These are phyloP conservation scores for Magnolia kwangsiensis DNA, from an alignment of 164 flowering plant genomes.

Conservation along the genomic window DNA sequence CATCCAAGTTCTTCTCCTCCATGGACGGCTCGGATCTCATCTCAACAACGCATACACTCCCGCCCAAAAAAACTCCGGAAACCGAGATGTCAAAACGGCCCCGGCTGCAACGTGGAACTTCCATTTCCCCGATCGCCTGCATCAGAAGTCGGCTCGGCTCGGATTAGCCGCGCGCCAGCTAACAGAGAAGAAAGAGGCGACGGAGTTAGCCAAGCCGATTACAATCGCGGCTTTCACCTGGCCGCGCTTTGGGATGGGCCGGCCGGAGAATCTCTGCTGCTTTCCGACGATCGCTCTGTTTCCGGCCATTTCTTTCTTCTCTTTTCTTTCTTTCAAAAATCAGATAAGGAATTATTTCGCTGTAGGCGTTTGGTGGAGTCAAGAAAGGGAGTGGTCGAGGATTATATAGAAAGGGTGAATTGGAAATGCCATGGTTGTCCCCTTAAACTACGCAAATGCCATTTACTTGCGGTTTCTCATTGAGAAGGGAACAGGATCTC, in stretches of 20 bases:
- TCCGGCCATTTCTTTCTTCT: no score
- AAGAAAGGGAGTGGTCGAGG: no score
- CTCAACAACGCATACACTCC: not conserved
- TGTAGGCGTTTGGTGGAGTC: no score
- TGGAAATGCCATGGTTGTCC: no score
- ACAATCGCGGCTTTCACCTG: conserved; percentile 11
- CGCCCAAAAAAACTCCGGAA: not conserved
- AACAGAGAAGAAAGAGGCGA: conserved; percentile 10
- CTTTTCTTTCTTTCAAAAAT: no score
- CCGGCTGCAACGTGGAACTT: not conserved
- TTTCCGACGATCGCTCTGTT: no score
- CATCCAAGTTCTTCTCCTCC: not conserved
- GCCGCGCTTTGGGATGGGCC: conserved; percentile 10
- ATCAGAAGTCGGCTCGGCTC: not conserved
- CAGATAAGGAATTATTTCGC: no score
- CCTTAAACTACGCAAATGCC: no score
- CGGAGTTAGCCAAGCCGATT: conserved; percentile 6
- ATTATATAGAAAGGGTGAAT: no score
- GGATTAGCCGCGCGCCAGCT: conserved; percentile 3
- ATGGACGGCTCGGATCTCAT: not conserved
- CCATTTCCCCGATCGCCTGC: not conserved
- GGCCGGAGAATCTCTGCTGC: not conserved
- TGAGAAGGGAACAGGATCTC: no score
- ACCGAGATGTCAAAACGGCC: not conserved
- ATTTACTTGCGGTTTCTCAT: no score